Evolutionary conservation across 2,329 filamentous ascomycete species (phyloP).

Genomic region (Neopestalotiopsis rosae): DNA sequence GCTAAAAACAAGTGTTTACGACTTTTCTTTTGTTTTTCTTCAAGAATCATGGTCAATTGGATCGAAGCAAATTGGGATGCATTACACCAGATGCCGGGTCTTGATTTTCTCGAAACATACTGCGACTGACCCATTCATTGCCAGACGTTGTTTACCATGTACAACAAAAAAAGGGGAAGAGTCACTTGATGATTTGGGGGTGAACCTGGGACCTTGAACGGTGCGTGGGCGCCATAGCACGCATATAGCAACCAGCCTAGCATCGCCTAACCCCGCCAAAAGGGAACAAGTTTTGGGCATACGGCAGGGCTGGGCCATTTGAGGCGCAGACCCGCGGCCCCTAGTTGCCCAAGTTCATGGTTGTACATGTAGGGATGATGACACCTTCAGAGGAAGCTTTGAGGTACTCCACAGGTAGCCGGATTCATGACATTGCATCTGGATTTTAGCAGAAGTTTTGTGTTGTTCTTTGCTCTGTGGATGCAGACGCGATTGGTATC

Average conservation of each 20-base stretch:
- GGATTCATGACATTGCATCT: not conserved
- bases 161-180: not conserved
- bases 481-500: not conserved
- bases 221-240: constrained; percentile 5
- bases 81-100: not conserved
- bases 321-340: constrained; percentile 14
- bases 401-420: constrained; percentile 12
- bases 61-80: too few species aligned
- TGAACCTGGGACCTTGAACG: not conserved
- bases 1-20: not conserved
- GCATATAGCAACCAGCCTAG: constrained; percentile 2
- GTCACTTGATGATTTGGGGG: not conserved
- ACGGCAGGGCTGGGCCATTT: constrained; percentile 10
- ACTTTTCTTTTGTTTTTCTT: not conserved
- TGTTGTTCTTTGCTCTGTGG: not conserved
- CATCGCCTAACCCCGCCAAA: constrained; percentile 15
- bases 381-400: constrained; percentile 12
- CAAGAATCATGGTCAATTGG: too few species aligned
- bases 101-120: not conserved
- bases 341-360: not conserved
- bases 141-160: not conserved
- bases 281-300: not conserved
- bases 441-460: not conserved
- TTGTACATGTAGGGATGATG: constrained; percentile 4
- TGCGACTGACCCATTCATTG: not conserved